Percentiles rank a stretch among this genome's conserved stretches.
These are phyloP conservation scores for Rubia occidens DNA, from an alignment of 305 asterid species.

Conservation along the genomic window DNA sequence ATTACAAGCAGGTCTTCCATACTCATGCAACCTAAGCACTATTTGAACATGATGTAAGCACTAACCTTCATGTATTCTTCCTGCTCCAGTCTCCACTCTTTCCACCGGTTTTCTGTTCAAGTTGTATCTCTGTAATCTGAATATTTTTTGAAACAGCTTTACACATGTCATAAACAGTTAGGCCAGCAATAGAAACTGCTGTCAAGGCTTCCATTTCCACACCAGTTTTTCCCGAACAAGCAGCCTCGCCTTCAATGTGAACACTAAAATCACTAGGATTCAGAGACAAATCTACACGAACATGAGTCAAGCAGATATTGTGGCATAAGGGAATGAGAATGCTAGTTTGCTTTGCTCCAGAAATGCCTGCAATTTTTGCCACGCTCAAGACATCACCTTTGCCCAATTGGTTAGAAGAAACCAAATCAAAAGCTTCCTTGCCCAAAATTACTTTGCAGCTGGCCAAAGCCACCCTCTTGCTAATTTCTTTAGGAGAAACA, in stretches of 20 bases:
- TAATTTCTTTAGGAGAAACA: constrained; percentile 56
- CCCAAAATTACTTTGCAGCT: constrained; percentile 77
- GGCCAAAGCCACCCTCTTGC: constrained; percentile 63
- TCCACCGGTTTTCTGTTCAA: constrained; percentile 17
- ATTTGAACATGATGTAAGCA: too few species aligned
- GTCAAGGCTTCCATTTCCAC: constrained; percentile 74
- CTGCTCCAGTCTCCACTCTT: constrained; percentile 82
- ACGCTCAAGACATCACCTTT: constrained; percentile 71
- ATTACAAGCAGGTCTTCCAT: too few species aligned
- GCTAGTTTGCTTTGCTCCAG: constrained; percentile 52
- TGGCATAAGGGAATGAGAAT: constrained; percentile 86
- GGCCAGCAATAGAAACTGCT: constrained; percentile 66
- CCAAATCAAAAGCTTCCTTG: constrained; percentile 51
- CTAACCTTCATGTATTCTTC: constrained; percentile 22
- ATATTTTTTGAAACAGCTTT: constrained; percentile 46
- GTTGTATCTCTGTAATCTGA: constrained; percentile 4
- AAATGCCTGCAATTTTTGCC: constrained; percentile 45
- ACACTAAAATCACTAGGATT: constrained; percentile 13
- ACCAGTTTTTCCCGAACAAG: constrained; percentile 2
- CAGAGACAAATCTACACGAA: constrained; percentile 45
- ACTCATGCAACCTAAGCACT: too few species aligned
- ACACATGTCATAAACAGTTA: constrained; percentile 87
- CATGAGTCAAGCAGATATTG: constrained; percentile 53
- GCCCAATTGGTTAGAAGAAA: constrained; percentile 65
- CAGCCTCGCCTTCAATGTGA: constrained; percentile 3